phyloP scores from a whole-genome alignment of 1,284 basidiomycete genomes.

The Somion occarium region DNA sequence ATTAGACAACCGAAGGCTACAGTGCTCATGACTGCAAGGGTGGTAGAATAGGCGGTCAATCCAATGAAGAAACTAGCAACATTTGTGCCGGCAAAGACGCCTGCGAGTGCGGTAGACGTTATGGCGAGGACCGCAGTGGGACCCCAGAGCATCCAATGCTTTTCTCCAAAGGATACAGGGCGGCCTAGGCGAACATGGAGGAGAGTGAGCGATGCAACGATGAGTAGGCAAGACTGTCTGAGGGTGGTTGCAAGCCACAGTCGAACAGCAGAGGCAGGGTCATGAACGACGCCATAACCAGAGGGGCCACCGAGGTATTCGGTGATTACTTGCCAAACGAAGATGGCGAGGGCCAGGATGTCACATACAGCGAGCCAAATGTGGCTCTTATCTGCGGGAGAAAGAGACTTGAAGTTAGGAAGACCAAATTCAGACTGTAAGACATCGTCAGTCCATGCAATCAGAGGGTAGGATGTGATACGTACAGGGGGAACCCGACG shows the following conservation, averaged over 20 bases:
- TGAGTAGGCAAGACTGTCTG: constrained; percentile 59
- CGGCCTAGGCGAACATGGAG: constrained; percentile 65
- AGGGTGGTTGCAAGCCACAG: constrained; percentile 61
- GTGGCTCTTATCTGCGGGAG: constrained; percentile 62
- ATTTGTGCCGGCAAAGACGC: constrained; percentile 49
- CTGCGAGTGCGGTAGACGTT: constrained; percentile 54
- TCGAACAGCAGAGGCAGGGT: constrained; percentile 48
- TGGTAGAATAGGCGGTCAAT: constrained; percentile 49
- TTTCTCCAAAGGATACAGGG: constrained; percentile 57
- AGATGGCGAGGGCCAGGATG: constrained; percentile 50
- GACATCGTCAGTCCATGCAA: constrained; percentile 3
- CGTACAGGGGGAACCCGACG: constrained; percentile 64
- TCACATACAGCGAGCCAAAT: constrained; percentile 67
- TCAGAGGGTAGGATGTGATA: constrained; percentile 17
- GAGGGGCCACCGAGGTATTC: constrained; percentile 45
- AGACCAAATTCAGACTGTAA: constrained; percentile 64
- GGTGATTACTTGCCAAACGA: constrained; percentile 58
- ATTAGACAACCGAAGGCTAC: constrained; percentile 50
- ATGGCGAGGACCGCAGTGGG: constrained; percentile 49
- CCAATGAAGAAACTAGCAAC: constrained; percentile 56
- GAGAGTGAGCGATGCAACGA: constrained; percentile 55
- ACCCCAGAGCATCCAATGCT: constrained; percentile 67
- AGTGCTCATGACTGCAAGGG: constrained; percentile 46
- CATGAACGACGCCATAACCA: constrained; percentile 36
- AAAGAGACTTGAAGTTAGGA: constrained; percentile 59